Conservation (phyloP, 805 yeast genomes). For the Gaillardinia entomophila region DNA sequence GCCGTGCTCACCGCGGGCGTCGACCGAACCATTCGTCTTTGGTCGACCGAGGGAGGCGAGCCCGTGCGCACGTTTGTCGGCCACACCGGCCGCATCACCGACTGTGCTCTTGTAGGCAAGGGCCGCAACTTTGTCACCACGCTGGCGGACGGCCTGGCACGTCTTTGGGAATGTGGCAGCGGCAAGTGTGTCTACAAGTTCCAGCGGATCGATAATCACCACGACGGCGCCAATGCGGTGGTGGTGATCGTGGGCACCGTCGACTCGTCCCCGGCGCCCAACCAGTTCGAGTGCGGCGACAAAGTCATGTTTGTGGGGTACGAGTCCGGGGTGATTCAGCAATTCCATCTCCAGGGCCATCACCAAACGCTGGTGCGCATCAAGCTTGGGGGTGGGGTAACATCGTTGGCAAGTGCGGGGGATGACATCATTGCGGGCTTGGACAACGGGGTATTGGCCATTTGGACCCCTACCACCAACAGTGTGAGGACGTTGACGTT, state of each 20-base stretch:
- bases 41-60: conserved; percentile 38
- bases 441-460: background rate
- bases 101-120: conserved; percentile 46
- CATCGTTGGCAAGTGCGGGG: background rate
- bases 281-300: conserved; percentile 46
- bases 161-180: conserved; percentile 66
- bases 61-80: conserved; percentile 39
- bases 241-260: conserved; percentile 3
- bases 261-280: conserved; percentile 1
- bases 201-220: conserved; percentile 13
- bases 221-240: conserved; percentile 14
- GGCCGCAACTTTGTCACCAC: conserved; percentile 65
- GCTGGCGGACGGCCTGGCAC: conserved; percentile 49
- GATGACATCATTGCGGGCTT: background rate
- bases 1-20: conserved; percentile 55
- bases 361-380: conserved; percentile 5
- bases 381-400: background rate
- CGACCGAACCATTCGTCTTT: conserved; percentile 56
- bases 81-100: conserved; percentile 47
- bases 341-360: conserved; percentile 13
- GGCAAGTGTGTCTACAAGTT: conserved; percentile 39
- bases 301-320: conserved; percentile 40
- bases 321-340: conserved; percentile 27
- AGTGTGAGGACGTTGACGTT: background rate
- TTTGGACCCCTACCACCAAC: background rate